Evolutionary conservation across 2,329 filamentous ascomycete species (phyloP).

Genomic region (Colletotrichum sojae): DNA sequence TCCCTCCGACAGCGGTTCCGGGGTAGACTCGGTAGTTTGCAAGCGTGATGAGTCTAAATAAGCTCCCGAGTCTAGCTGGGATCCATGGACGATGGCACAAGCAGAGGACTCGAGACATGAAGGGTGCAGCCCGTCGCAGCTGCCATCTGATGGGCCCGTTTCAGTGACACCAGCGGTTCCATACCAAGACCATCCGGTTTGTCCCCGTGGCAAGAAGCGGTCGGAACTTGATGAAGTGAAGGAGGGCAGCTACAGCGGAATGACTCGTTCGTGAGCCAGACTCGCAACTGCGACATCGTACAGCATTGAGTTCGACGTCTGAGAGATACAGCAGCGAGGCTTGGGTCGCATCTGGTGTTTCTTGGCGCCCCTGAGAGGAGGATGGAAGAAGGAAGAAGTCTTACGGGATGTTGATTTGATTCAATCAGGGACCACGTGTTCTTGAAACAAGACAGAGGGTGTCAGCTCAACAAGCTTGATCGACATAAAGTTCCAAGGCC

Average conservation of each 20-base stretch:
- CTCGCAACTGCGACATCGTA: no score
- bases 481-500: slow-evolving; percentile 11
- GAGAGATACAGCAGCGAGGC: neutral
- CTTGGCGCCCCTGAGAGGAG: neutral
- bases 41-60: neutral
- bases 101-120: slow-evolving; percentile 1
- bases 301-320: neutral
- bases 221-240: no score
- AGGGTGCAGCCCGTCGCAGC: neutral
- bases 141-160: neutral
- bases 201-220: neutral
- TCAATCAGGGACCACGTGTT: no score
- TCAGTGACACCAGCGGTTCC: neutral
- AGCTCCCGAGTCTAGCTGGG: no score
- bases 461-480: slow-evolving; percentile 9
- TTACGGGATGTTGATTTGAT: no score
- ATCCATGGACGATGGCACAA: neutral
- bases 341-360: neutral
- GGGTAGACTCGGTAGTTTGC: no score
- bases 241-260: no score
- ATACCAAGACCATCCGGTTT: neutral
- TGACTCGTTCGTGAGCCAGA: no score
- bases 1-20: no score
- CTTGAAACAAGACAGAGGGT: neutral
- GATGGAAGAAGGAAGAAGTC: no score